A percentile compares a stretch with the other conserved stretches of the same genome.
These are phyloP conservation scores for Angophora floribunda DNA, from an alignment of 345 rosid genomes.

Conservation along the genomic window DNA sequence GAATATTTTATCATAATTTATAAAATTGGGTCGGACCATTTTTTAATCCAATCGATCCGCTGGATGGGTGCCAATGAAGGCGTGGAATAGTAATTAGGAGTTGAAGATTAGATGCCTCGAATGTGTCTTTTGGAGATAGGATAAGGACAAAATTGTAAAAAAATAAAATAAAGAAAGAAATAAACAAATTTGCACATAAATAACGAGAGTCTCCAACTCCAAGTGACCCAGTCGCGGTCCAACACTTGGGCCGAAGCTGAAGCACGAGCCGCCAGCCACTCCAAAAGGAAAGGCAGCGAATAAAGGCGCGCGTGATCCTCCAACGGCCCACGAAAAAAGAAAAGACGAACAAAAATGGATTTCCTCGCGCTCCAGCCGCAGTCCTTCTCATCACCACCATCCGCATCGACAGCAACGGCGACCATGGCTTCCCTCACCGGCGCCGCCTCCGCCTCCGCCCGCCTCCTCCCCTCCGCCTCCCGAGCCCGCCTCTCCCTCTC, in stretches of 20 bases:
- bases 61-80: background rate
- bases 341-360: background rate
- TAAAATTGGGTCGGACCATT: no score
- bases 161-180: no score
- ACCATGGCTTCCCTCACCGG: constrained; percentile 27
- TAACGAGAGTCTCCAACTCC: background rate
- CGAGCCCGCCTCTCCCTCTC: constrained; percentile 18
- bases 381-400: background rate
- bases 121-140: background rate
- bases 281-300: background rate
- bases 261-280: background rate
- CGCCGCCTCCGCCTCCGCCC: constrained; percentile 51
- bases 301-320: background rate
- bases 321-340: background rate
- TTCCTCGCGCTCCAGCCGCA: background rate
- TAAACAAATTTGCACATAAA: background rate
- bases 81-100: background rate
- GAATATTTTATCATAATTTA: no score
- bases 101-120: background rate
- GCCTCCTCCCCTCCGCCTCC: constrained; percentile 42
- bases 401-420: background rate
- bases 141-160: background rate
- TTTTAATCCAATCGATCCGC: no score
- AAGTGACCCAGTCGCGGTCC: background rate
- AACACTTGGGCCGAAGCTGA: background rate